Evolutionary conservation across 2,329 filamentous ascomycete species (phyloP), one percentile per base, ranked within the genome.

Genomic region (Annulohypoxylon truncatum): DNA sequence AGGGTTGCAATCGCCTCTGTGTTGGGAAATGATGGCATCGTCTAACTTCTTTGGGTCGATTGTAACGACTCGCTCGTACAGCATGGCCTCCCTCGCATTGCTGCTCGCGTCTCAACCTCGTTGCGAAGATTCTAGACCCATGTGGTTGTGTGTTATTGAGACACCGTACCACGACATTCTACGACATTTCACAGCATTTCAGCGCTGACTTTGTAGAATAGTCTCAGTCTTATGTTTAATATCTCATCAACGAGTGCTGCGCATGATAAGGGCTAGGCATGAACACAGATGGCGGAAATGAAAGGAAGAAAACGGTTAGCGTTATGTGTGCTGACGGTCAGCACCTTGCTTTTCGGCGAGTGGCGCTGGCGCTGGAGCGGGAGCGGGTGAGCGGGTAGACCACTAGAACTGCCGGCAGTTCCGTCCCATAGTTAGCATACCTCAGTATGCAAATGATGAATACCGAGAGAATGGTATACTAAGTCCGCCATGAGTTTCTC

Each of bases 61-160:
- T n/a, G 35, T n/a, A 28, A 31, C 52, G 12, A 44, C 52, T 12
- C 20, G 12, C 13, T 13, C 35, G 50, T 18, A 53, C 33, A 38
- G 10, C 13, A 18, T 12, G 5, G 50, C 24, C 35, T 13, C 35
- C 35, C 15, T 54, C 24, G 52, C 38, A 54, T 54, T 54, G 38
- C 24, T 22, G 29, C 28, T 15, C 52, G 24, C 52, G 40, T 54
- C 15, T 54, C 35, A 18, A 12, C 33, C 35, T 54, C 10, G 24
- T 22, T 22, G 22, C 35, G 35, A 31, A 44, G 22, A 24, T 53
- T 53, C 33, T n/a, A 42, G 8, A 9, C 9, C 51, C 51, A 54
- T 54, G 51, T 54, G 35, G 26, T 29, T 10, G 31, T 54, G 51
- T 54, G n/a, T 42, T 44, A 54, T 54, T 24, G 24, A 18, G n/a